These are phyloP conservation scores for Myriosclerotinia duriaeana DNA, from an alignment of 2,329 filamentous ascomycete genomes.

Conservation along the genomic window DNA sequence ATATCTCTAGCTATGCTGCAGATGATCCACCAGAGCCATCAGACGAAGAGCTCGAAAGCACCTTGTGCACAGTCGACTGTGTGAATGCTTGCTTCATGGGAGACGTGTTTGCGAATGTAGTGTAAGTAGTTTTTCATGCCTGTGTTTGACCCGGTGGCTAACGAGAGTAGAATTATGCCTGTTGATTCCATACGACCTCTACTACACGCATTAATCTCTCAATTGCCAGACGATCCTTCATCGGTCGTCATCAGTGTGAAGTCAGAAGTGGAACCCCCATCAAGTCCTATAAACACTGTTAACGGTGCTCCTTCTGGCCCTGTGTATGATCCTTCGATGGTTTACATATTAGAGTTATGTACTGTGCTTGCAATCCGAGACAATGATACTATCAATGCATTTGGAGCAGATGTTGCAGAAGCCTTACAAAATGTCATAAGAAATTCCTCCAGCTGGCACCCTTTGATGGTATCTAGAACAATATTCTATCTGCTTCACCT, in stretches of 20 bases:
- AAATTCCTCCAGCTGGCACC: constrained; percentile 75
- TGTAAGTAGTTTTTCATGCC: constrained; percentile 51
- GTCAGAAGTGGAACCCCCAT: constrained; percentile 69
- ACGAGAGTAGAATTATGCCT: constrained; percentile 56
- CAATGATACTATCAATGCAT: constrained; percentile 64
- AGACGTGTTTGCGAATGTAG: constrained; percentile 78
- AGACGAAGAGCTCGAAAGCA: constrained; percentile 94
- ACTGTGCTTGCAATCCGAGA: constrained; percentile 80
- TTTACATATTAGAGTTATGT: constrained; percentile 88
- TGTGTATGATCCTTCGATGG: constrained; percentile 78
- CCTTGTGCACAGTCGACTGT: constrained; percentile 89
- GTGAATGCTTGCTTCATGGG: constrained; percentile 85
- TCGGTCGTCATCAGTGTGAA: constrained; percentile 86
- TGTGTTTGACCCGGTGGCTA: constrained; percentile 23
- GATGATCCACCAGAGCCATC: constrained; percentile 97
- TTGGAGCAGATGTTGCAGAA: constrained; percentile 79
- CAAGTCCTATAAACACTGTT: constrained; percentile 57
- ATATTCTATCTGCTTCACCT: constrained; percentile 84
- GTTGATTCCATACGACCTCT: constrained; percentile 58
- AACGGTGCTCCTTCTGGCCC: constrained; percentile 57
- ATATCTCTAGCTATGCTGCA: constrained; percentile 97
- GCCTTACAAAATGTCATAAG: constrained; percentile 78
- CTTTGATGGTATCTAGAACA: constrained; percentile 77
- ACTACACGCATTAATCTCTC: constrained; percentile 71
- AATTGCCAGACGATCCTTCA: constrained; percentile 83